These are phyloP conservation scores for Adenanthera pavonina DNA, from an alignment of 306 rosid species.

Conservation along the genomic window DNA sequence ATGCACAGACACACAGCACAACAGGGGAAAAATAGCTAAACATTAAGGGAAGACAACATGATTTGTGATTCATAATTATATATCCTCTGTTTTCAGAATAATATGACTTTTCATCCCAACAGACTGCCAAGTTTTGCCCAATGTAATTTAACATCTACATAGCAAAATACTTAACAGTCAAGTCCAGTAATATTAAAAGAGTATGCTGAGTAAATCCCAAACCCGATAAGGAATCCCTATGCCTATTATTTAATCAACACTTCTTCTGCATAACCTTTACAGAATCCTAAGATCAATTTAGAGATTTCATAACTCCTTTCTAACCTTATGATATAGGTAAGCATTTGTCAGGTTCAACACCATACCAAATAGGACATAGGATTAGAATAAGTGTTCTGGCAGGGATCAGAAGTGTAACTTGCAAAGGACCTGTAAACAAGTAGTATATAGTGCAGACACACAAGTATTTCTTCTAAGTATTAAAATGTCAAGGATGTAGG, in stretches of 20 bases:
- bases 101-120: too few species aligned
- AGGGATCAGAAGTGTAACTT: not conserved
- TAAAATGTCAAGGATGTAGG: too few species aligned
- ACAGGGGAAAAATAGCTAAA: too few species aligned
- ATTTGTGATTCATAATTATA: too few species aligned
- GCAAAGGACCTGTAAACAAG: not conserved
- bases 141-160: not conserved
- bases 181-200: not conserved
- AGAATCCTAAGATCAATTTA: not conserved
- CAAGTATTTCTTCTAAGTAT: too few species aligned
- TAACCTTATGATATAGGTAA: not conserved
- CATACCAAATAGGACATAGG: not conserved
- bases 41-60: too few species aligned
- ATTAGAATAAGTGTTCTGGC: not conserved
- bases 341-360: not conserved
- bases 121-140: not conserved
- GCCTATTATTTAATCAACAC: not conserved
- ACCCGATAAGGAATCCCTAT: not conserved
- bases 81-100: too few species aligned
- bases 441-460: not conserved
- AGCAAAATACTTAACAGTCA: not conserved
- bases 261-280: not conserved
- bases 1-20: too few species aligned
- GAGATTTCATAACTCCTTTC: not conserved
- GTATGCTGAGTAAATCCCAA: not conserved